phyloP scores from a whole-genome alignment of 306 rosid genomes.

The Carpinus viminea region DNA sequence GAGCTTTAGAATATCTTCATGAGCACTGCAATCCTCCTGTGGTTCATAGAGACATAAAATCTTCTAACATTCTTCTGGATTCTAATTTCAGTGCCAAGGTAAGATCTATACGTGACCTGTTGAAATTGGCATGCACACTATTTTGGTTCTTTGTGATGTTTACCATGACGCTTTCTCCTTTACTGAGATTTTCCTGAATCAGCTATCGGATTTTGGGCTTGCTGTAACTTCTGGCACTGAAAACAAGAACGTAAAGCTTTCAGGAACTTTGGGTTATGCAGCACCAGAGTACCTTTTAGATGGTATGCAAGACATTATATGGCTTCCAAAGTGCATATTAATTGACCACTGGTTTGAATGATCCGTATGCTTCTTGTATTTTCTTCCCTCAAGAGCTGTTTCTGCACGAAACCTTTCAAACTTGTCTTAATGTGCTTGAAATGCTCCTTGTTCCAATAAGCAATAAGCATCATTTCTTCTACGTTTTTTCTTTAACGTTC shows the following conservation, averaged over 20 bases:
- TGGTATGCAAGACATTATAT: conserved; percentile 47
- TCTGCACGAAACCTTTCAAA: conserved; percentile 8
- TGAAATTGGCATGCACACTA: neutral
- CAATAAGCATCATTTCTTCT: neutral
- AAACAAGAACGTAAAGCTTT: conserved; percentile 62
- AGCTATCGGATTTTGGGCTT: conserved; percentile 87
- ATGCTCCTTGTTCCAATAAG: neutral
- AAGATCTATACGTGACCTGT: conserved; percentile 9
- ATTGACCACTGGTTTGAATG: conserved; percentile 10
- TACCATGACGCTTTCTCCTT: neutral
- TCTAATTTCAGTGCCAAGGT: conserved; percentile 86
- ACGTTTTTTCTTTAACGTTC: neutral
- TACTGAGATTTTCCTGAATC: conserved; percentile 46
- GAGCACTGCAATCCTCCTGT: conserved; percentile 80
- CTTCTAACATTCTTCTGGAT: conserved; percentile 85
- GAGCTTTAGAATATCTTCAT: conserved; percentile 91
- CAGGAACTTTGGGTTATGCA: conserved; percentile 70
- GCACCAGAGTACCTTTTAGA: conserved; percentile 87
- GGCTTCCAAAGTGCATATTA: conserved; percentile 5
- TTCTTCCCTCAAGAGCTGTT: conserved; percentile 17
- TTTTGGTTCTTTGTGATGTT: neutral
- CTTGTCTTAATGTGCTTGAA: neutral
- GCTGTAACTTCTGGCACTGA: conserved; percentile 64
- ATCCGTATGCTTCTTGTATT: neutral
- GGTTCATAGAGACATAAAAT: conserved; percentile 76